Evolutionary conservation across 306 rosid species (phyloP).

Genomic region (Alnus glutinosa): DNA sequence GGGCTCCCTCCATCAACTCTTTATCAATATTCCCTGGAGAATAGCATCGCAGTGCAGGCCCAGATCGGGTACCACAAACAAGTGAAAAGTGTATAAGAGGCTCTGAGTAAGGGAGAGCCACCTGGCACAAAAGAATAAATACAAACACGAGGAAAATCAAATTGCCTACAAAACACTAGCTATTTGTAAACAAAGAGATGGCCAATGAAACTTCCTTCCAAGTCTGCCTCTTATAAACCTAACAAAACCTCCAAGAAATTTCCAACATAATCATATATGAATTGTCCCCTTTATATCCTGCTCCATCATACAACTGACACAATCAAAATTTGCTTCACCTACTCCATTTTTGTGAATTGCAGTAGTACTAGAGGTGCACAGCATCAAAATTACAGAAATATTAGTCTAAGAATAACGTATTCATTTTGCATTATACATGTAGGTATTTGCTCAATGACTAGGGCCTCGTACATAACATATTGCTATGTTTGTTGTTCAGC

Average conservation of each 20-base stretch:
- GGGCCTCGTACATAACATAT: background rate
- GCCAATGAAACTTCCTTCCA: background rate
- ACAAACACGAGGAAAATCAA: conserved; percentile 5
- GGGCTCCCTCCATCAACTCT: conserved; percentile 74
- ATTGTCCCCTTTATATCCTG: background rate
- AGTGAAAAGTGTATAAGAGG: conserved; percentile 86
- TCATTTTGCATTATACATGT: background rate
- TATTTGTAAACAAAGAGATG: background rate
- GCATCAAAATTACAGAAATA: background rate
- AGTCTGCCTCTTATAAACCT: background rate
- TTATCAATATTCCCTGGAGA: conserved; percentile 73
- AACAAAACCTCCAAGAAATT: background rate
- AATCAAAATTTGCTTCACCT: background rate
- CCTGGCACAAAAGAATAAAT: conserved; percentile 42
- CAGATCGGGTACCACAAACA: conserved; percentile 75
- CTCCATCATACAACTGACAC: background rate
- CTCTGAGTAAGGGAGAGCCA: conserved; percentile 83
- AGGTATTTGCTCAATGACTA: background rate
- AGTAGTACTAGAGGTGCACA: background rate
- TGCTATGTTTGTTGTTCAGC: background rate
- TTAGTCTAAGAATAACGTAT: background rate
- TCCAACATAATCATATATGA: background rate
- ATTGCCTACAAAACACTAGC: conserved; percentile 9
- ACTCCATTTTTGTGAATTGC: background rate
- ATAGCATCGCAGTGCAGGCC: conserved; percentile 78